Base-by-base conservation (phyloP, 2,329 filamentous ascomycete genomes). In the Cadophora sp. region DNA sequence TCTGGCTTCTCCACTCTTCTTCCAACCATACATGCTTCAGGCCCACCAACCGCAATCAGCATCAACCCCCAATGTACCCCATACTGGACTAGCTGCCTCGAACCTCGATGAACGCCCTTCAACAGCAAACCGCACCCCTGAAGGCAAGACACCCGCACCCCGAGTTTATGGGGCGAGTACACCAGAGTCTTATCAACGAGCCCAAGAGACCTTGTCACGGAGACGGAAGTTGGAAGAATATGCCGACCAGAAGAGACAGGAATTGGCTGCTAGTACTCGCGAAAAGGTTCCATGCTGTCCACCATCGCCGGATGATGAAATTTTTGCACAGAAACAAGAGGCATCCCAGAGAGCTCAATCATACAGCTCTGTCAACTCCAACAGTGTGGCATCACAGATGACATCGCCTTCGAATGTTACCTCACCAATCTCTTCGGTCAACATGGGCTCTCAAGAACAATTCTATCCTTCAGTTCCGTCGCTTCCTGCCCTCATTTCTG, bases 391-490 rank as follows among this genome's bases (percentile, higher is more conserved):
- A 4, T 77, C 83, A 5, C 72, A 65, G 53, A 60, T 69, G 16
- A 75, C 73, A 27, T 74, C 72, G 24, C 72, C 73, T 41, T 76
- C 73, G 13, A 64, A 72, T 47, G 56, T 70, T 5, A 66, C 68
- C 2, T 75, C 73, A 66, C 78, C 62, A n/a, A 75, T 79, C 0
- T 80, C 82, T 3, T 83, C 84, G 6, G 80, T 82, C 9, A 83
- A 84, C 72, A 73, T 84, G 18, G 81, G 80, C 2, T 89, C 74
- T 16, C 68, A 66, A 16, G 74, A 75, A 41, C 73, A 74, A 59
- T 68, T 72, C 33, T 76, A 88, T 75, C 86, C 85, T 64, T 90
- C 87, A 3, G 87, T 90, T 62, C 87, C 87, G 0, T 90, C 88
- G 5, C 78, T 90, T 2, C 88, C 88, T 13, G 87, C 87, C 7